A percentile compares a stretch with the other conserved stretches of the same genome.
These are phyloP conservation scores for Posidonia australis DNA, from an alignment of 106 monocot genomes.

Conservation along the genomic window DNA sequence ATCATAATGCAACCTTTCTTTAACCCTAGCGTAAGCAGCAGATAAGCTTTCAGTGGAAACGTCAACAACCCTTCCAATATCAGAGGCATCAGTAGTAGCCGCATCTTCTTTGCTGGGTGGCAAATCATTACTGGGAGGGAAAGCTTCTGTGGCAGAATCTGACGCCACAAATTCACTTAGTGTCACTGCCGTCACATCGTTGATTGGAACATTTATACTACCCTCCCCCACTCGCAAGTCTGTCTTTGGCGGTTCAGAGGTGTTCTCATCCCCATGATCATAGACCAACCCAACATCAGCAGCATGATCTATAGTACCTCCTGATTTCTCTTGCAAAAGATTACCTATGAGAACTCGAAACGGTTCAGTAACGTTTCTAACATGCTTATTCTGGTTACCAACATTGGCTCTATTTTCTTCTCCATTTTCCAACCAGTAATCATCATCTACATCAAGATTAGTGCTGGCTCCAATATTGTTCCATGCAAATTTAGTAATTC, in stretches of 20 bases:
- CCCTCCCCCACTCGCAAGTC: neutral
- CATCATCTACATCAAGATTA: conserved; percentile 14
- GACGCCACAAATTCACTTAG: neutral
- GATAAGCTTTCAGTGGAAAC: no score
- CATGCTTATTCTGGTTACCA: no score
- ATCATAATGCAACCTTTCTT: neutral
- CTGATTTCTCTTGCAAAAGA: neutral
- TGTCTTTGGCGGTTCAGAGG: neutral
- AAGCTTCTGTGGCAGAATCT: neutral
- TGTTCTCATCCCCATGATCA: neutral
- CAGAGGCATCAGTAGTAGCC: neutral
- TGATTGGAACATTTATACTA: neutral
- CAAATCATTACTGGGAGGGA: neutral
- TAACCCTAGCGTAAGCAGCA: neutral
- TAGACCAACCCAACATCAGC: neutral
- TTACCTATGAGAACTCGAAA: neutral
- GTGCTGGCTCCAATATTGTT: conserved; percentile 4
- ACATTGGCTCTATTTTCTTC: conserved; percentile 12
- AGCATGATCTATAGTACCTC: neutral
- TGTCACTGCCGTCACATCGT: neutral
- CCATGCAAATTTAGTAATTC: neutral
- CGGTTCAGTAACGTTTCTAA: no score
- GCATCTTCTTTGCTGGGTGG: neutral
- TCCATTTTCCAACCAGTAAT: conserved; percentile 7
- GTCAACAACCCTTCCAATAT: no score